Evolutionary conservation across 768 basidiomycete species (phyloP).

Genomic region (Phylloporus sp.): DNA sequence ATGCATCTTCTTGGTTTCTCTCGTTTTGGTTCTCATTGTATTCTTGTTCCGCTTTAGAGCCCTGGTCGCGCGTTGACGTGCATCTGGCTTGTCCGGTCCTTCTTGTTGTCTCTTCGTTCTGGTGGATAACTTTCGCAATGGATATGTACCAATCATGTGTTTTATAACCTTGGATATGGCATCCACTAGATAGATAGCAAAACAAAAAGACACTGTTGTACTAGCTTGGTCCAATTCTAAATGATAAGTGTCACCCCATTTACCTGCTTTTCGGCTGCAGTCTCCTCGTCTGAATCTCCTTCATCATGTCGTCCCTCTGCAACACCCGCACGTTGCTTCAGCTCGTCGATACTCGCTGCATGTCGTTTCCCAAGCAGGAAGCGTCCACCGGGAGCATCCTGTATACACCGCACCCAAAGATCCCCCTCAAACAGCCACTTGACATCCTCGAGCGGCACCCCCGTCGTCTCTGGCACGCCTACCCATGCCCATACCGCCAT

Average conservation of each 20-base stretch:
- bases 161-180: slow-evolving; percentile 12
- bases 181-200: neutral
- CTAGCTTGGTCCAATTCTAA: neutral
- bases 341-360: slow-evolving; percentile 24
- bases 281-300: slow-evolving; percentile 1
- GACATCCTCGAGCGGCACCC: slow-evolving; percentile 38
- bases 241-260: neutral
- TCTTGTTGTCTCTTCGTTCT: slow-evolving; percentile 9
- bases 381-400: slow-evolving; percentile 33
- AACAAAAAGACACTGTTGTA: no score
- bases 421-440: slow-evolving; percentile 32
- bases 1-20: neutral
- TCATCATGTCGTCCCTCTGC: neutral
- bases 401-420: slow-evolving; percentile 24
- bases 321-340: slow-evolving; percentile 12
- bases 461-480: slow-evolving; percentile 40
- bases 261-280: neutral
- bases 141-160: neutral
- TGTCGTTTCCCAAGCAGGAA: slow-evolving; percentile 23
- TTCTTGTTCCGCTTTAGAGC: neutral
- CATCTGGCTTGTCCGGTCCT: slow-evolving; percentile 2
- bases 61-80: slow-evolving; percentile 8
- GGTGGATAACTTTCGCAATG: neutral
- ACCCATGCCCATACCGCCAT: slow-evolving; percentile 34
- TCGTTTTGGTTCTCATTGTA: neutral